phyloP scores from a whole-genome alignment of 1,284 basidiomycete species.

The Sporisorium reilianum region DNA sequence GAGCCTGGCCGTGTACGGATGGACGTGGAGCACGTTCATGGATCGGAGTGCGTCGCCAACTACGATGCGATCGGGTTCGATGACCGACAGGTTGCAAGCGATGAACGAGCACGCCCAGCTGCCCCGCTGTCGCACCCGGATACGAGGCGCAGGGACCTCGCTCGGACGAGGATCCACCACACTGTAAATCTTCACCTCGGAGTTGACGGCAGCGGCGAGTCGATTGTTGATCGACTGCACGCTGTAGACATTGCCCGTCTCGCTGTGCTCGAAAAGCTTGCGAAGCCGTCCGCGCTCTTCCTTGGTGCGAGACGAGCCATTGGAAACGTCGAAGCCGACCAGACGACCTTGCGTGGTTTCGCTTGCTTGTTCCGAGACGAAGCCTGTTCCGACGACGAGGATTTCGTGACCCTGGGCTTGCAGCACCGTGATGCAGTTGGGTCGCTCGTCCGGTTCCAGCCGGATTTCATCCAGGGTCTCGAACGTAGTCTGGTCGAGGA shows the following conservation, averaged over 20 bases:
- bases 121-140: constrained; percentile 36
- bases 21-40: constrained; percentile 59
- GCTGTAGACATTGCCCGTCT: constrained; percentile 63
- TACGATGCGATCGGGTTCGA: constrained; percentile 49
- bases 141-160: constrained; percentile 13
- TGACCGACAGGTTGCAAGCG: constrained; percentile 54
- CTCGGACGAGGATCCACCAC: constrained; percentile 22
- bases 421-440: constrained; percentile 54
- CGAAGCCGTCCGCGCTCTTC: constrained; percentile 28
- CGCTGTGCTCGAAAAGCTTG: constrained; percentile 45
- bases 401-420: constrained; percentile 21
- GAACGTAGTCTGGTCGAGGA: constrained; percentile 30
- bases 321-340: constrained; percentile 42
- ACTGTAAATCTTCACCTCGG: constrained; percentile 56
- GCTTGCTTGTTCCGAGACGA: constrained; percentile 20
- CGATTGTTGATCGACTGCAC: constrained; percentile 33
- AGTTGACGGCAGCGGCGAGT: constrained; percentile 62
- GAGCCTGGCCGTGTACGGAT: constrained; percentile 36
- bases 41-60: constrained; percentile 66
- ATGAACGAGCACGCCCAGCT: constrained; percentile 65
- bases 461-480: constrained; percentile 33
- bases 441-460: constrained; percentile 57
- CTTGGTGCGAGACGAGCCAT: constrained; percentile 31
- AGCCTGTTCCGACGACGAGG: constrained; percentile 63
- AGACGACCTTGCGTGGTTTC: constrained; percentile 56